phyloP scores from a whole-genome alignment of 2,329 filamentous ascomycete species.

The Cucurbitaria berberidis region DNA sequence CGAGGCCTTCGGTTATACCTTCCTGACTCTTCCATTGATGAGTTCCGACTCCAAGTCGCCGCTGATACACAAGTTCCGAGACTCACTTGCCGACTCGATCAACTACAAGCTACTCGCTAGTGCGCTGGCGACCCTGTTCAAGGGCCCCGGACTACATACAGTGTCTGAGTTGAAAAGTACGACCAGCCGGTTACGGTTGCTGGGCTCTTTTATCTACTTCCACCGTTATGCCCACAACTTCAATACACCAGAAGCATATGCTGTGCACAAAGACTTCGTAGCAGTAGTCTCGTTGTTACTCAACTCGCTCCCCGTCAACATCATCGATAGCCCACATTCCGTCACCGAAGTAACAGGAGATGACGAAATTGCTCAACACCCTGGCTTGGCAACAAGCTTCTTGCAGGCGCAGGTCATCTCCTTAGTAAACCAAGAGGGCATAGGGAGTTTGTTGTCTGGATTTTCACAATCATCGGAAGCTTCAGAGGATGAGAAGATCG shows the following conservation, averaged over 20 bases:
- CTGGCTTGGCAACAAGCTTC: constrained; percentile 52
- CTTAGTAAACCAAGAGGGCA: constrained; percentile 76
- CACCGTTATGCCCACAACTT: constrained; percentile 57
- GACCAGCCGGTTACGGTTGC: constrained; percentile 60
- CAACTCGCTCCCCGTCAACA: constrained; percentile 62
- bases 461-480: constrained; percentile 46
- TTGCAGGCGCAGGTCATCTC: constrained; percentile 70
- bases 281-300: constrained; percentile 62
- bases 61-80: constrained; percentile 33
- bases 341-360: constrained; percentile 39
- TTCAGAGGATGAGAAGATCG: constrained; percentile 47
- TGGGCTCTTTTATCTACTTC: constrained; percentile 66
- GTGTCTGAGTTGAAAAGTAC: constrained; percentile 41
- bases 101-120: constrained; percentile 57
- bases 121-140: constrained; percentile 40
- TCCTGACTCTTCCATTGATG: constrained; percentile 51
- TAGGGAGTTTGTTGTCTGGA: constrained; percentile 66
- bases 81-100: constrained; percentile 54
- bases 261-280: constrained; percentile 61
- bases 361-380: constrained; percentile 18
- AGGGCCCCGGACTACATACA: constrained; percentile 29
- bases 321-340: constrained; percentile 57
- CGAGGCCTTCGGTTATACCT: constrained; percentile 49
- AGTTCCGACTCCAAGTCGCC: constrained; percentile 33
- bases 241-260: constrained; percentile 46